Evolutionary conservation across 345 rosid genomes (phyloP), one percentile per base, ranked within the genome.

Genomic region (Lepidium africanum): DNA sequence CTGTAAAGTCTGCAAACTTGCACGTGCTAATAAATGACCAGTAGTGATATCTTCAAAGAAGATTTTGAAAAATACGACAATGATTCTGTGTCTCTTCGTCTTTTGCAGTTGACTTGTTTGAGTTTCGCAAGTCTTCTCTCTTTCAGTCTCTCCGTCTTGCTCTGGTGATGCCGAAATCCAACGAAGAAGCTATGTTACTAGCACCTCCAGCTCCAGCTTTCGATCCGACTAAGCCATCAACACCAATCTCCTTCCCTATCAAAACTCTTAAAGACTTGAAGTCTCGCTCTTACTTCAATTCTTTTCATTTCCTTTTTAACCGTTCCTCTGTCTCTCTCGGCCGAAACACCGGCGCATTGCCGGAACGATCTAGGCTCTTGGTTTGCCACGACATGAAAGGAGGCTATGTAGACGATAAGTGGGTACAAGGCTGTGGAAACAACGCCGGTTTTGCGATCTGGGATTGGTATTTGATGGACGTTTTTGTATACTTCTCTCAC

Each of bases 381-480:
- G 98, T 92, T 25, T 89, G 96, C 62, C 98, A 92, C 45, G 98
- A 89, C 60, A 67, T 89, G 87, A 62, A 85, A 66, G 92, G 89
- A 39, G 95, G 92, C 10, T 92, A 89, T 64, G 56, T 58, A 16
- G 91, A 92, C 37, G 96, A 89, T 19, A 85, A 86, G 78, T 89
- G 92, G 98, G 81, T 87, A 5, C 96, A 92, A 72, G 96, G 98
- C 11, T 92, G 96, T 39, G 54, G 12, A 25, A 83, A 85, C 37
- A 77, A 79, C 10, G 78, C 62, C 1, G 90, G 89, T 16, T 92
- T 80, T 39, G 81, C 85, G 25, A 79, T 89, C 38, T 80, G 96
- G 95, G 87, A 89, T 73, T 92, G 98, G 96, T 76, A 89, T 72
- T 81, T 89, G 85, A 86, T 92, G 74, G 96, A 92, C 65, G 78